phyloP scores from a whole-genome alignment of 73 alveolate genomes.

The Paramecium tetraurelia region DNA sequence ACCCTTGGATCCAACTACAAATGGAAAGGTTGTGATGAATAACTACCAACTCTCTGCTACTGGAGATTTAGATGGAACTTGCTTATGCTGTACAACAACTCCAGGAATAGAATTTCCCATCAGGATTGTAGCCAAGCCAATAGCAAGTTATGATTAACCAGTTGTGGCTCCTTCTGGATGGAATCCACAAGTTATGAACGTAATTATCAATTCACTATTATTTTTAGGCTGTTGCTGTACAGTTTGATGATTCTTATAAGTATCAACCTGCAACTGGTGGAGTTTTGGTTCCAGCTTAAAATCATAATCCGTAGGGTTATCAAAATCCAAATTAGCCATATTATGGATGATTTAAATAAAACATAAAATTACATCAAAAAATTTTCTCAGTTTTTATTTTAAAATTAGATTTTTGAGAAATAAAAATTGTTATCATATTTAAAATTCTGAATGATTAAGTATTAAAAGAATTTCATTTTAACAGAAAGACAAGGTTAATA shows the following conservation, averaged over 20 bases:
- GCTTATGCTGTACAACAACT: background rate
- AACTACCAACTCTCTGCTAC: background rate
- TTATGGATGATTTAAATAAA: background rate
- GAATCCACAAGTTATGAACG: constrained; percentile 46
- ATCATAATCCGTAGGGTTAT: background rate
- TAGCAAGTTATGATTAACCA: background rate
- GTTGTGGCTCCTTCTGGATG: constrained; percentile 5
- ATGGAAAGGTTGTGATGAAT: background rate
- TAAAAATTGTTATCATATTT: no score
- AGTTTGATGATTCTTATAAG: background rate
- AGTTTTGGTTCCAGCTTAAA: background rate
- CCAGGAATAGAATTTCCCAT: background rate
- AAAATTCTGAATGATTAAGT: no score
- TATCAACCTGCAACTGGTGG: constrained; percentile 1
- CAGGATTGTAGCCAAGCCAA: background rate
- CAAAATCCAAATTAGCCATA: background rate
- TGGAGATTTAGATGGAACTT: background rate
- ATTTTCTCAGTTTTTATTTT: background rate
- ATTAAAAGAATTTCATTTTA: no score
- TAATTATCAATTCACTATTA: background rate
- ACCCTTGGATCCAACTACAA: constrained; percentile 15
- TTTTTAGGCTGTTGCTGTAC: background rate
- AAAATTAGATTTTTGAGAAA: background rate
- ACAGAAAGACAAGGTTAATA: no score
- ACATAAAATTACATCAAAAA: background rate